Percentiles rank a stretch among this genome's conserved stretches.
phyloP scores from a whole-genome alignment of 2,329 filamentous ascomycete genomes.

The Penicillium capsulatum region DNA sequence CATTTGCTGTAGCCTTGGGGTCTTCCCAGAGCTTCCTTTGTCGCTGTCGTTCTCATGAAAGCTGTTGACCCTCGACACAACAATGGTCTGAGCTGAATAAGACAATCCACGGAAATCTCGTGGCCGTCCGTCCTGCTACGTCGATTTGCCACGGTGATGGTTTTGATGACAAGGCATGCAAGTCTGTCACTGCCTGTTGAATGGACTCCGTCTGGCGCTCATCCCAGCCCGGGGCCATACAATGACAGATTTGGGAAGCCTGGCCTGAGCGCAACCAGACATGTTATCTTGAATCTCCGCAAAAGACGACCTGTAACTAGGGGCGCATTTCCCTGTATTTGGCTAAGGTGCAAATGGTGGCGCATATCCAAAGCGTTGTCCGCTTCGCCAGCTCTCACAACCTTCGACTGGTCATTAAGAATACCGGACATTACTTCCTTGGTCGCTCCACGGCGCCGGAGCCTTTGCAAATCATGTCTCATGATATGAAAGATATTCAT shows the following conservation, averaged over 20 bases:
- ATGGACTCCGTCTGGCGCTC: constrained; percentile 35
- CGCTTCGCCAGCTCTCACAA: constrained; percentile 34
- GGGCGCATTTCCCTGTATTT: constrained; percentile 39
- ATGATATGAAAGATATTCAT: constrained; percentile 28
- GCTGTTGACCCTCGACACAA: constrained; percentile 37
- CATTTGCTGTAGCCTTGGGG: constrained; percentile 1
- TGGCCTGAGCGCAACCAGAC: constrained; percentile 35
- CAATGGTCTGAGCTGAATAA: constrained; percentile 38
- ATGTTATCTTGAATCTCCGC: constrained; percentile 34
- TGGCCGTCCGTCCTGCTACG: constrained; percentile 32
- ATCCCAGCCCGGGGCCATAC: constrained; percentile 35
- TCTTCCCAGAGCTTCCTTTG: constrained; percentile 13
- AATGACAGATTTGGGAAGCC: constrained; percentile 40
- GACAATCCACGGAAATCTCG: constrained; percentile 36
- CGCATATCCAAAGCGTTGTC: constrained; percentile 38
- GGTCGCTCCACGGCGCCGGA: constrained; percentile 32
- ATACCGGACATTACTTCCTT: constrained; percentile 38
- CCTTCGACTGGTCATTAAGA: constrained; percentile 34
- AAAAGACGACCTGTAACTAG: constrained; percentile 27
- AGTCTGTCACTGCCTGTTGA: constrained; percentile 12
- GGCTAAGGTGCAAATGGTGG: constrained; percentile 28
- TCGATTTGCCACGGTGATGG: constrained; percentile 28
- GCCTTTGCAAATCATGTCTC: constrained; percentile 36
- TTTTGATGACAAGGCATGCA: constrained; percentile 16
- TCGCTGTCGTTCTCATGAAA: constrained; percentile 27